Evolutionary conservation across 768 basidiomycete genomes (phyloP).

Genomic region (Pleurotus pulmonarius): DNA sequence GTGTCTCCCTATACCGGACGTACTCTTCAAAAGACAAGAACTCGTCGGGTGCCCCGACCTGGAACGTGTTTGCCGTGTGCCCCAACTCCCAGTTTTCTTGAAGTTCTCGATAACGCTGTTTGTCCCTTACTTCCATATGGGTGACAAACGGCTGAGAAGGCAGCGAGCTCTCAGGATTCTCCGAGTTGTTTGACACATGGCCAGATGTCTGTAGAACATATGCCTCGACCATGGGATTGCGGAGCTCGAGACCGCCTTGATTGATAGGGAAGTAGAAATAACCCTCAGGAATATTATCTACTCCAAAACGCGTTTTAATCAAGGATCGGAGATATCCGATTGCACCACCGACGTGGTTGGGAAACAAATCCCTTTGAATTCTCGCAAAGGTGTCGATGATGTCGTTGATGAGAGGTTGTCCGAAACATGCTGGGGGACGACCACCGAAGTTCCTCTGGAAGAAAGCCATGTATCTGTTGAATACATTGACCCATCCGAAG

Average conservation of each 20-base stretch:
- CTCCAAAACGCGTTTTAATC: slow-evolving; percentile 26
- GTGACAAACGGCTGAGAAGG: slow-evolving; percentile 17
- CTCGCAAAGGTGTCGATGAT: slow-evolving; percentile 27
- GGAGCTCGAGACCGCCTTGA: slow-evolving; percentile 32
- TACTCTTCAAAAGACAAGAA: slow-evolving; percentile 29
- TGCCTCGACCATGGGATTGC: slow-evolving; percentile 34
- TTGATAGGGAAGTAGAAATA: slow-evolving; percentile 36
- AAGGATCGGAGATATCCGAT: slow-evolving; percentile 18
- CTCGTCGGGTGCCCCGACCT: not conserved
- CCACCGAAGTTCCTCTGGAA: slow-evolving; percentile 32
- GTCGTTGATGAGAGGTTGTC: slow-evolving; percentile 25
- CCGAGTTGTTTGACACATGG: slow-evolving; percentile 6
- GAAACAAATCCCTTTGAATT: slow-evolving; percentile 31
- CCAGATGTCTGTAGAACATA: slow-evolving; percentile 21
- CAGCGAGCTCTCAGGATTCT: not conserved
- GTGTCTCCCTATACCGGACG: slow-evolving; percentile 17
- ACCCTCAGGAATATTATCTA: slow-evolving; percentile 32
- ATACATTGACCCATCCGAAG: slow-evolving; percentile 33
- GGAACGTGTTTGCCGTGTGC: not conserved
- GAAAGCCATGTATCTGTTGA: slow-evolving; percentile 38
- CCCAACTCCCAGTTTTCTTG: slow-evolving; percentile 21
- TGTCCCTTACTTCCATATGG: slow-evolving; percentile 20
- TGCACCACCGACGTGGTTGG: slow-evolving; percentile 16
- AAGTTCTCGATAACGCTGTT: slow-evolving; percentile 15
- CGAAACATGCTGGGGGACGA: slow-evolving; percentile 28